phyloP scores from a whole-genome alignment of 768 basidiomycete species.

The Podaxis pistillaris region DNA sequence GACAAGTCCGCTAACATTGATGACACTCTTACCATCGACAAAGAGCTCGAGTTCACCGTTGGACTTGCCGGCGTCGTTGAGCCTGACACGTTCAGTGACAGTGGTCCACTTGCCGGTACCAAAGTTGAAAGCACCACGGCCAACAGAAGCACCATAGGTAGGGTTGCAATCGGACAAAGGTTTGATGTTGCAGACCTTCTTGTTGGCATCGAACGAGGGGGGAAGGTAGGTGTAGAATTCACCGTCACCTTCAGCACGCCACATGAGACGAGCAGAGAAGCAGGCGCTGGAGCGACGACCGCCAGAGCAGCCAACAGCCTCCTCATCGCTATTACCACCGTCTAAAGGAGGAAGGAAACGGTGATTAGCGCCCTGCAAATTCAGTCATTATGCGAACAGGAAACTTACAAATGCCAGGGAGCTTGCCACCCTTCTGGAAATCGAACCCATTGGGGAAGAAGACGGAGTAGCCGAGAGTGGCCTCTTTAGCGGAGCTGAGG shows the following conservation, averaged over 20 bases:
- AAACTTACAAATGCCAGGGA: slow-evolving; percentile 67
- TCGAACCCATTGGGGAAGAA: slow-evolving; percentile 61
- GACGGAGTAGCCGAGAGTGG: slow-evolving; percentile 59
- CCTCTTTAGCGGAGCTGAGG: slow-evolving; percentile 60
- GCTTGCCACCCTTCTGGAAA: slow-evolving; percentile 66
- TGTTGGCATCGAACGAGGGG: slow-evolving; percentile 41
- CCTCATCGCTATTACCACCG: slow-evolving; percentile 50
- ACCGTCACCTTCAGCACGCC: slow-evolving; percentile 55
- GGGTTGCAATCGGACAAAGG: slow-evolving; percentile 55
- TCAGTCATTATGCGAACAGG: neutral
- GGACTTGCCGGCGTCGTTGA: slow-evolving; percentile 65
- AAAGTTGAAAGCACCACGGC: slow-evolving; percentile 66
- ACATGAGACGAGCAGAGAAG: slow-evolving; percentile 72
- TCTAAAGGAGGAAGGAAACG: slow-evolving; percentile 29
- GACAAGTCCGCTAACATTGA: slow-evolving; percentile 56
- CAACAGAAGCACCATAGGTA: slow-evolving; percentile 62
- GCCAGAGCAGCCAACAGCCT: slow-evolving; percentile 58
- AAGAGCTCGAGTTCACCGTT: slow-evolving; percentile 73
- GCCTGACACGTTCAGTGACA: slow-evolving; percentile 62
- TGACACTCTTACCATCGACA: slow-evolving; percentile 60
- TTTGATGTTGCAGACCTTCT: slow-evolving; percentile 45
- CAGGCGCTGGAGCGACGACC: slow-evolving; percentile 54
- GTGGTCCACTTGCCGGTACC: slow-evolving; percentile 61
- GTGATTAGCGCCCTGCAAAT: slow-evolving; percentile 3
- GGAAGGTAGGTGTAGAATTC: slow-evolving; percentile 76